Evolutionary conservation across 371 early-diverging fungal genomes (phyloP).

Genomic region (Funneliformis caledonium): DNA sequence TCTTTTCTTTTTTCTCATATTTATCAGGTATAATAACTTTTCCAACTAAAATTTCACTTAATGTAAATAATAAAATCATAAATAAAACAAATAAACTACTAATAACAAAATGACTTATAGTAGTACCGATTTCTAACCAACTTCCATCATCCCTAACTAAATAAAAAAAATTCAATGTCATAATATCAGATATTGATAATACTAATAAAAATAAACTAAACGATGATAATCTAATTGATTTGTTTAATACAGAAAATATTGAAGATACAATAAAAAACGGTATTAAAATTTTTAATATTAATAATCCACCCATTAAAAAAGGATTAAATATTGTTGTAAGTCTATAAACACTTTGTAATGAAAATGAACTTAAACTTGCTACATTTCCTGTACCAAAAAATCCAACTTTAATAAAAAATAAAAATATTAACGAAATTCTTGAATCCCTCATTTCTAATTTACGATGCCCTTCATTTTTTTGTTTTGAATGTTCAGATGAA

Average conservation of each 20-base stretch:
- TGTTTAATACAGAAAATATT: constrained; percentile 75
- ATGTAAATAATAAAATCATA: constrained; percentile 71
- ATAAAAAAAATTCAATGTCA: constrained; percentile 96
- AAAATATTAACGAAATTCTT: constrained; percentile 57
- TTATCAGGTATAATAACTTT: constrained; percentile 2
- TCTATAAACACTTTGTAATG: constrained; percentile 88
- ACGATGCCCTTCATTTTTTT: not conserved
- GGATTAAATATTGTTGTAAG: constrained; percentile 90
- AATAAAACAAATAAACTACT: constrained; percentile 84
- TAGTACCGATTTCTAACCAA: constrained; percentile 97
- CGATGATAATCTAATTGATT: constrained; percentile 75
- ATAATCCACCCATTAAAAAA: constrained; percentile 85
- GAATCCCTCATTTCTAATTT: constrained; percentile 23
- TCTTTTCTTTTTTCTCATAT: not conserved
- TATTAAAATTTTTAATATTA: constrained; percentile 87
- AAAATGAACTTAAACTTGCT: constrained; percentile 87
- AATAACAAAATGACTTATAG: constrained; percentile 89
- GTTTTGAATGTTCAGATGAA: not conserved
- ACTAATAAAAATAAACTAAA: constrained; percentile 85
- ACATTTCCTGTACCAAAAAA: constrained; percentile 98
- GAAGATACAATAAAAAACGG: constrained; percentile 91
- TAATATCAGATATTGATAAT: constrained; percentile 85
- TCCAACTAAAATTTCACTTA: constrained; percentile 42
- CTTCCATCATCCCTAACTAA: constrained; percentile 90
- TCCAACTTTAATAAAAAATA: constrained; percentile 89